Evolutionary conservation across 2,329 filamentous ascomycete species (phyloP).

Genomic region (Neocatenulostroma microsporum): DNA sequence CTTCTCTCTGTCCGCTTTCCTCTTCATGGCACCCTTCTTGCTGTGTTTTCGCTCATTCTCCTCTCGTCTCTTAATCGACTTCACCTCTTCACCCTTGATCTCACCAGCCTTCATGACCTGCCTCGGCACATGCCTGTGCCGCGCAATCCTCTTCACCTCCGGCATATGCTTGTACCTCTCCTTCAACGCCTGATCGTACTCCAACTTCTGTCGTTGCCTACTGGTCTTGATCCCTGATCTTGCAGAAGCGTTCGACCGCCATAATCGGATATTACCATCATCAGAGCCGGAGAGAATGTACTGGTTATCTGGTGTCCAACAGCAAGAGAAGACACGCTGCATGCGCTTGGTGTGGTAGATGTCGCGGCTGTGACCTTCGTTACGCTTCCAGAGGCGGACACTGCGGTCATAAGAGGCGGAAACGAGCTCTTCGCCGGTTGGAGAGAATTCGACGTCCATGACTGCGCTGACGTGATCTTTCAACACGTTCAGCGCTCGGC

Average conservation of each 20-base stretch:
- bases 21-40: constrained; percentile 68
- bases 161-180: constrained; percentile 91
- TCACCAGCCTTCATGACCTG: constrained; percentile 91
- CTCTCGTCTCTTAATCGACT: constrained; percentile 77
- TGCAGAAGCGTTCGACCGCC: constrained; percentile 78
- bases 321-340: constrained; percentile 83
- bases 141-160: constrained; percentile 80
- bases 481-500: constrained; percentile 77
- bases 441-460: constrained; percentile 93
- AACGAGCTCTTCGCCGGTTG: constrained; percentile 88
- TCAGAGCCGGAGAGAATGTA: constrained; percentile 88
- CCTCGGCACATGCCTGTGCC: constrained; percentile 86
- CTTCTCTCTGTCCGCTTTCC: constrained; percentile 81
- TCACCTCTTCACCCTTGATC: constrained; percentile 87
- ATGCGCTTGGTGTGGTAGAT: constrained; percentile 97
- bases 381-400: constrained; percentile 73
- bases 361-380: constrained; percentile 76
- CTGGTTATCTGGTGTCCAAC: constrained; percentile 80
- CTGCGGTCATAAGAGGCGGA: constrained; percentile 84
- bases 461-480: constrained; percentile 87
- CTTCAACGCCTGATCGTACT: constrained; percentile 82
- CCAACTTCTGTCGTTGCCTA: constrained; percentile 75
- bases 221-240: constrained; percentile 79
- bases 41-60: constrained; percentile 92
- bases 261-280: constrained; percentile 84